Percentiles rank a stretch among this genome's conserved stretches.
Conservation (phyloP, 139 green algal genomes). For the Chlamydomonas urium region DNA sequence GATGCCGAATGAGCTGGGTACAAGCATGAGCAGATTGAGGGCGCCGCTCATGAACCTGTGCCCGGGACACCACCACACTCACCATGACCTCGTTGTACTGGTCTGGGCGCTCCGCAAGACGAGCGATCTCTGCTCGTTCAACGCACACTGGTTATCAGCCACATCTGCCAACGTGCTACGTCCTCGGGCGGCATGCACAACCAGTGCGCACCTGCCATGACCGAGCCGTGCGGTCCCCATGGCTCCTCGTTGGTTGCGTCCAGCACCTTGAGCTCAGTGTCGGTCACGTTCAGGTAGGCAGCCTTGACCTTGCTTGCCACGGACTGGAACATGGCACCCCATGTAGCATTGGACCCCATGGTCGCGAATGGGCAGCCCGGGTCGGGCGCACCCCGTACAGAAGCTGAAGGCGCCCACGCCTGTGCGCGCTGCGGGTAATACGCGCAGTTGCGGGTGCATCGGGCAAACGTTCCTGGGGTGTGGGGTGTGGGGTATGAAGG, state of each 20-base stretch:
- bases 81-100: slow-evolving; percentile 80
- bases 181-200: neutral
- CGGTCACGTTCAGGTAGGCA: slow-evolving; percentile 58
- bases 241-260: slow-evolving; percentile 82
- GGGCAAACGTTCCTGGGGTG: no score
- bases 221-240: slow-evolving; percentile 80
- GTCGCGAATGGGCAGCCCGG: no score
- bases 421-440: no score
- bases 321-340: slow-evolving; percentile 8
- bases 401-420: no score
- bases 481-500: no score
- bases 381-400: no score
- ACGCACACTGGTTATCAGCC: neutral
- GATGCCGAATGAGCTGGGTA: neutral
- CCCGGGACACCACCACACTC: neutral
- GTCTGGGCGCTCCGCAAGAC: slow-evolving; percentile 62
- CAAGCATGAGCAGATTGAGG: neutral
- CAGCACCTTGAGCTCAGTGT: slow-evolving; percentile 72
- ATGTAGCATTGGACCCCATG: no score
- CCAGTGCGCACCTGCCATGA: slow-evolving; percentile 66
- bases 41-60: neutral
- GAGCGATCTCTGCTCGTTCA: slow-evolving; percentile 79
- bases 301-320: slow-evolving; percentile 33
- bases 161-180: neutral
- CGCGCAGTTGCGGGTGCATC: no score